Percentiles rank a stretch among this genome's conserved stretches.
phyloP scores from a whole-genome alignment of 345 rosid species.

The Populus alba region DNA sequence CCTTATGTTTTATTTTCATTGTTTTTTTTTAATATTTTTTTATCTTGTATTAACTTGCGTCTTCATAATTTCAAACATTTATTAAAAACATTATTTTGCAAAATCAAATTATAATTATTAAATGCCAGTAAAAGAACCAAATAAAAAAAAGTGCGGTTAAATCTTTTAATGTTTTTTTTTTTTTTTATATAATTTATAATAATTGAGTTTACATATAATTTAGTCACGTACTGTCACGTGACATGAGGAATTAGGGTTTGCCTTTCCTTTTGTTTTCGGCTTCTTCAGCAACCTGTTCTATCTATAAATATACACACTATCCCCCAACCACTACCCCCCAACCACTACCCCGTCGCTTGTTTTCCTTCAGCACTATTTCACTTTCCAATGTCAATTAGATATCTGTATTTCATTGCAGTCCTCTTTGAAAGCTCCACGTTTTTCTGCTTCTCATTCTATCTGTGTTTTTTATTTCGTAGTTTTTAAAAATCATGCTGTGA shows the following conservation, averaged over 20 bases:
- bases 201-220: not conserved
- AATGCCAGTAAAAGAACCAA: too few relatives aligned
- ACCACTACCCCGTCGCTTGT: rapidly evolving
- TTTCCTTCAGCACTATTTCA: not conserved
- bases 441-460: not conserved
- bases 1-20: too few relatives aligned
- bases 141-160: too few relatives aligned
- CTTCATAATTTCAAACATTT: too few relatives aligned
- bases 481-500: slow-evolving; percentile 16
- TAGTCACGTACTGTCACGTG: slow-evolving; percentile 9
- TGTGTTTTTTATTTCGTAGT: not conserved
- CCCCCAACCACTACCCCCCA: too few relatives aligned
- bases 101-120: too few relatives aligned
- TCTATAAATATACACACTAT: not conserved
- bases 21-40: too few relatives aligned
- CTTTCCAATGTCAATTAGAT: not conserved
- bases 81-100: too few relatives aligned
- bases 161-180: not conserved
- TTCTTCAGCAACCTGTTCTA: not conserved
- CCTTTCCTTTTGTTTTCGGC: not conserved
- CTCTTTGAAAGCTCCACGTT: not conserved
- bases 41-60: too few relatives aligned
- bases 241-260: slow-evolving; percentile 10
- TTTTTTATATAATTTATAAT: not conserved
- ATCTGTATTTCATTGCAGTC: not conserved